Evolutionary conservation across 1,139 yeast genomes (phyloP).

Genomic region (Pichia sp.): DNA sequence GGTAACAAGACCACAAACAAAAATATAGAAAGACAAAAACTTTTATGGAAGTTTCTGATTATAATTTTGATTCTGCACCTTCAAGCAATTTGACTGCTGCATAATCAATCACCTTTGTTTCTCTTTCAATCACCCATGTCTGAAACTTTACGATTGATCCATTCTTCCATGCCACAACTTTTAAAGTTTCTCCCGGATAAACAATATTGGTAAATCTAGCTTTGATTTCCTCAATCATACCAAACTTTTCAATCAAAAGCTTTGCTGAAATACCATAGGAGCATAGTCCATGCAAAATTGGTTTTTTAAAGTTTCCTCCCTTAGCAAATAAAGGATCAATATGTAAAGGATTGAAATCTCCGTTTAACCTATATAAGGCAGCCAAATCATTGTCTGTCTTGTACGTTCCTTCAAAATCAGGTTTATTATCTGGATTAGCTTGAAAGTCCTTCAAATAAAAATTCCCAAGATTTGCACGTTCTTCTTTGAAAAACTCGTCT

Average conservation of each 20-base stretch:
- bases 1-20: no score
- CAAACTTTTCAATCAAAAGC: slow-evolving; percentile 69
- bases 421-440: slow-evolving; percentile 36
- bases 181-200: slow-evolving; percentile 92
- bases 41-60: background rate
- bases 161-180: slow-evolving; percentile 77
- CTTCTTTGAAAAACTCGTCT: slow-evolving; percentile 39
- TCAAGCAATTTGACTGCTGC: slow-evolving; percentile 62
- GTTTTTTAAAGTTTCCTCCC: slow-evolving; percentile 78
- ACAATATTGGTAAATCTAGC: slow-evolving; percentile 89
- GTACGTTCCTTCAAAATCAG: slow-evolving; percentile 59
- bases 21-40: no score
- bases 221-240: slow-evolving; percentile 78
- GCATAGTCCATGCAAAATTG: slow-evolving; percentile 91
- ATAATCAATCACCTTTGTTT: slow-evolving; percentile 70
- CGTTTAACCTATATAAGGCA: slow-evolving; percentile 82
- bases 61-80: slow-evolving; percentile 20
- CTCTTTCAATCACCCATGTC: slow-evolving; percentile 74
- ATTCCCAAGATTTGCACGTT: slow-evolving; percentile 28
- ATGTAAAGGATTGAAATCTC: slow-evolving; percentile 93
- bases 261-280: slow-evolving; percentile 79
- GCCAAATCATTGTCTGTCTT: slow-evolving; percentile 73
- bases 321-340: slow-evolving; percentile 88
- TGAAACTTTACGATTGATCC: slow-evolving; percentile 68
- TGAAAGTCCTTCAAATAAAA: slow-evolving; percentile 58